These are phyloP conservation scores for Aspergillus jensenii DNA, from an alignment of 2,329 filamentous ascomycete species.

Conservation along the genomic window DNA sequence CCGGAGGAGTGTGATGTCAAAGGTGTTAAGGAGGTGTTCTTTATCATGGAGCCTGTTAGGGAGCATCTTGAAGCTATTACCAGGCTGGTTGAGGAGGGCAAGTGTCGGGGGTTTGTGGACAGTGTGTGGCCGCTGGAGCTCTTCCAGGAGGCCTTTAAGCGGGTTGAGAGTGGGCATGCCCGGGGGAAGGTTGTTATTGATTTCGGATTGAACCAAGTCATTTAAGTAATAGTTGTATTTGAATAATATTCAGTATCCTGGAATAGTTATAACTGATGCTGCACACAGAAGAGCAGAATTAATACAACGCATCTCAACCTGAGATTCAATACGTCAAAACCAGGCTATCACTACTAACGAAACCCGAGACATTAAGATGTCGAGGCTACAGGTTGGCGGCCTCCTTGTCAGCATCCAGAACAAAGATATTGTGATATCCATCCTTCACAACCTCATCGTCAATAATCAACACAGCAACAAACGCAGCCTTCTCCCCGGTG, in stretches of 20 bases:
- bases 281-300: no score
- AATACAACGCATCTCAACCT: no score
- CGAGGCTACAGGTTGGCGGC: neutral
- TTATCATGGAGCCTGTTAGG: constrained; percentile 42
- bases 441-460: constrained; percentile 11
- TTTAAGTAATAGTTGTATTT: no score
- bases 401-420: constrained; percentile 7
- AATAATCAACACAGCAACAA: constrained; percentile 8
- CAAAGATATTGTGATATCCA: constrained; percentile 7
- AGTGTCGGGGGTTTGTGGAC: constrained; percentile 39
- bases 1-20: constrained; percentile 26
- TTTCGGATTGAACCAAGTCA: constrained; percentile 15
- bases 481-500: neutral
- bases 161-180: constrained; percentile 40
- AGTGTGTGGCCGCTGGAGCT: constrained; percentile 44
- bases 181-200: constrained; percentile 46
- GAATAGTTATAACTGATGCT: no score
- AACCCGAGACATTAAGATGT: no score
- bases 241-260: no score
- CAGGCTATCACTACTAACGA: no score
- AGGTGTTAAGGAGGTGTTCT: constrained; percentile 39
- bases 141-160: constrained; percentile 41
- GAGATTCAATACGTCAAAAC: no score
- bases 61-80: constrained; percentile 39
- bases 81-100: constrained; percentile 38